Evolutionary conservation across 176 grass and related monocot genomes (phyloP).

Genomic region (Juncus inflexus): DNA sequence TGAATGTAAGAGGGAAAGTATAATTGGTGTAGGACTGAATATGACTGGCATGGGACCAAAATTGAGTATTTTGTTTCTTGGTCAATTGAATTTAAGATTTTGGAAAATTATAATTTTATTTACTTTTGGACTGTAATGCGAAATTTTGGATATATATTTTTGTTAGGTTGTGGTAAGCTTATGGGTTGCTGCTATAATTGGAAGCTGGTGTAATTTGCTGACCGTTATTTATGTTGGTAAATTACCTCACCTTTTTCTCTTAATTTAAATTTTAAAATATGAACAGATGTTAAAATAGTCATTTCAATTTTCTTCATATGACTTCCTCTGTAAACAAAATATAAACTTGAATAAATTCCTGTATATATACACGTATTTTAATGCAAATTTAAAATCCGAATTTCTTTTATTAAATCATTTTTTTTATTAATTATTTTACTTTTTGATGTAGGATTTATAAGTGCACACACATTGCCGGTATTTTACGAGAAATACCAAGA

Average conservation of each 20-base stretch:
- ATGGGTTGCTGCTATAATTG: conserved; percentile 45
- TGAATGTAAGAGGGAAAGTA: no score
- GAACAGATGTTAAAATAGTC: background rate
- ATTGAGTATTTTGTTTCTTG: no score
- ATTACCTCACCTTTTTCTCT: background rate
- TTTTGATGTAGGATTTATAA: conserved; percentile 64
- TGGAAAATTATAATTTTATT: background rate
- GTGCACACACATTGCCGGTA: conserved; percentile 66
- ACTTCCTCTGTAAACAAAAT: no score
- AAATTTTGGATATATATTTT: conserved; percentile 2
- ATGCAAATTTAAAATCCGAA: background rate
- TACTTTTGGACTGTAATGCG: background rate
- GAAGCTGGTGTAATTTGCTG: conserved; percentile 82
- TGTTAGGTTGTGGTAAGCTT: conserved; percentile 59
- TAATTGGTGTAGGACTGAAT: no score
- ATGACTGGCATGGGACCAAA: no score
- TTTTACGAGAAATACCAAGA: conserved; percentile 89
- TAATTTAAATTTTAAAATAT: conserved; percentile 5
- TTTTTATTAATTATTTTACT: background rate
- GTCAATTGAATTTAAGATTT: background rate
- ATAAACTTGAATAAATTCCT: no score
- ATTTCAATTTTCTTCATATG: background rate
- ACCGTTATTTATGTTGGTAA: conserved; percentile 84
- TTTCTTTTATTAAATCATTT: background rate
- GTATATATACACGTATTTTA: no score